Percentiles rank a stretch among this genome's conserved stretches.
Conservation (phyloP, 768 basidiomycete species). For the Suillus bovinus region DNA sequence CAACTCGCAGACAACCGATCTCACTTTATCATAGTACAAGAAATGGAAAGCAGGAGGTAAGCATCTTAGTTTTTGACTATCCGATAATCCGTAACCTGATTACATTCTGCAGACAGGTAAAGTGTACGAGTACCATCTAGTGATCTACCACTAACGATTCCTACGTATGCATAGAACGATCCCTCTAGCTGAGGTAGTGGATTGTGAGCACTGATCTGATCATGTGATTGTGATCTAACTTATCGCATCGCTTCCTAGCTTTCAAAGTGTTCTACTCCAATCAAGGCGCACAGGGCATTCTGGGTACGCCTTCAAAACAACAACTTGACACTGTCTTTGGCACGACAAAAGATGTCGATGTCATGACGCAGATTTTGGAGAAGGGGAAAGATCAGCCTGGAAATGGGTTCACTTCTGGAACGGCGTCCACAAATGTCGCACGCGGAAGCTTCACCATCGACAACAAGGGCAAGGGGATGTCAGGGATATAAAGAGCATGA, state of each 20-base stretch:
- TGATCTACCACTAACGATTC: conserved; percentile 16
- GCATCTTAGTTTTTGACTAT: conserved; percentile 20
- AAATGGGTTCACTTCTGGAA: conserved; percentile 42
- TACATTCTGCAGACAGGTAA: conserved; percentile 64
- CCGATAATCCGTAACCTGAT: conserved; percentile 13
- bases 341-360: conserved; percentile 63
- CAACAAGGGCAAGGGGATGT: conserved; percentile 39
- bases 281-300: conserved; percentile 78
- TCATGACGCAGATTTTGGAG: conserved; percentile 57
- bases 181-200: conserved; percentile 75
- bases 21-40: conserved; percentile 50
- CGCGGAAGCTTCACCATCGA: conserved; percentile 41
- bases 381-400: conserved; percentile 60
- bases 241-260: conserved; percentile 41
- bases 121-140: conserved; percentile 11
- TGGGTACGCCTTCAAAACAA: conserved; percentile 77
- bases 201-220: conserved; percentile 51
- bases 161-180: conserved; percentile 48
- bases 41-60: conserved; percentile 82
- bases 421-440: conserved; percentile 17
- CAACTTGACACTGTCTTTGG: conserved; percentile 76
- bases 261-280: conserved; percentile 69
- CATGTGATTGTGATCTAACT: neutral
- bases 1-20: conserved; percentile 11
- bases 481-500: conserved; percentile 31